Evolutionary conservation across 208 protist genomes (phyloP).

Genomic region (Strigomonas culicis): DNA sequence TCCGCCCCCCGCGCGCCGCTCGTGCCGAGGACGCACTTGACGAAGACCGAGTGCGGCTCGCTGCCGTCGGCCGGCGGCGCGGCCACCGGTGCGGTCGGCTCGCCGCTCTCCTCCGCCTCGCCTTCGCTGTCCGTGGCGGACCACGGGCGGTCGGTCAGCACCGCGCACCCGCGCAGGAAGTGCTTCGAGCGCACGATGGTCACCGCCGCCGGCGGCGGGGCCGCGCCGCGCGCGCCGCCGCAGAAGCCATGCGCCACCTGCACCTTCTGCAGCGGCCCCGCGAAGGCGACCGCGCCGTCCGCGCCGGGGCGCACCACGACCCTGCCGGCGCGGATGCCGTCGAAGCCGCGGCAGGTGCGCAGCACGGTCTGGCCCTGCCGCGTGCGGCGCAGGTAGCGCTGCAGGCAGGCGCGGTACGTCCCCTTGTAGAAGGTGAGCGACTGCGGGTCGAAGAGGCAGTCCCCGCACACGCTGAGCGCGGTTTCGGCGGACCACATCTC

Average conservation of each 20-base stretch:
- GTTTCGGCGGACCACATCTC: slow-evolving; percentile 28
- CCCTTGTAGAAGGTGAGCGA: slow-evolving; percentile 46
- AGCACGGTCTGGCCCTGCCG: slow-evolving; percentile 53
- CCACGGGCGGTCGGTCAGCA: not conserved
- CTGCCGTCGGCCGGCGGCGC: not conserved
- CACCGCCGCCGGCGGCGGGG: not conserved
- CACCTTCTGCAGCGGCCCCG: slow-evolving; percentile 35
- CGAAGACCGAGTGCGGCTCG: not conserved
- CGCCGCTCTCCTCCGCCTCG: not conserved
- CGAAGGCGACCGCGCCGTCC: slow-evolving; percentile 13
- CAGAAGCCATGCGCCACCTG: slow-evolving; percentile 32
- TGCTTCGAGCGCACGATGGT: slow-evolving; percentile 65
- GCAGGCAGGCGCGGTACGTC: slow-evolving; percentile 36
- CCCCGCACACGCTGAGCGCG: slow-evolving; percentile 55
- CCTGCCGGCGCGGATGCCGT: slow-evolving; percentile 34
- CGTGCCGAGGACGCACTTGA: not conserved
- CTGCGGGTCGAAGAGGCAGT: slow-evolving; percentile 56
- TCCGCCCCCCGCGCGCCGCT: not conserved
- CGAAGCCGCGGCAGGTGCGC: slow-evolving; percentile 56
- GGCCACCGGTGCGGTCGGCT: not conserved
- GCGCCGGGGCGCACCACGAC: slow-evolving; percentile 35
- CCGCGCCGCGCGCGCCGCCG: not conserved
- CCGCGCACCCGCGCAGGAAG: slow-evolving; percentile 28
- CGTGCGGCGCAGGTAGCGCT: slow-evolving; percentile 46
- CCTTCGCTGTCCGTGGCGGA: slow-evolving; percentile 14